phyloP scores from a whole-genome alignment of 202 grass and related monocot genomes.

The Alloteropsis angusta region DNA sequence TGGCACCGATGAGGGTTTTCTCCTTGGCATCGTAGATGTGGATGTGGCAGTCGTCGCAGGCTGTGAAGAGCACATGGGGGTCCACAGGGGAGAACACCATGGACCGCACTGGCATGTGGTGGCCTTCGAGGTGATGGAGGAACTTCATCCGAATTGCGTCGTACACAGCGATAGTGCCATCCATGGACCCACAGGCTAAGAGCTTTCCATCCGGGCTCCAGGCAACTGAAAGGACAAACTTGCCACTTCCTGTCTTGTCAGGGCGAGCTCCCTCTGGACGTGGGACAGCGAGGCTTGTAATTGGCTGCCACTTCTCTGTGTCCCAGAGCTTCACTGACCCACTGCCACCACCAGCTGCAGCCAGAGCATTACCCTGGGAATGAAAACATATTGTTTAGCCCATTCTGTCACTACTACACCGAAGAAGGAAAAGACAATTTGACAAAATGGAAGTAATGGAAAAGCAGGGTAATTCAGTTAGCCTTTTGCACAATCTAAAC shows the following conservation, averaged over 20 bases:
- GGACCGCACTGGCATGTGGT: too few relatives aligned
- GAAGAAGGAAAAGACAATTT: neutral
- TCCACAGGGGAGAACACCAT: too few relatives aligned
- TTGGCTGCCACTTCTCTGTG: slow-evolving; percentile 65
- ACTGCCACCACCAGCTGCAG: slow-evolving; percentile 88
- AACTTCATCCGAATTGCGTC: too few relatives aligned
- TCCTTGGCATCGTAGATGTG: too few relatives aligned
- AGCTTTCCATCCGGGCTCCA: slow-evolving; percentile 86
- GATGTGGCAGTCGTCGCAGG: too few relatives aligned
- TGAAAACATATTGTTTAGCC: neutral
- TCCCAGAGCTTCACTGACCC: slow-evolving; percentile 83
- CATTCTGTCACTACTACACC: neutral
- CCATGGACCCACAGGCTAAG: slow-evolving; percentile 79
- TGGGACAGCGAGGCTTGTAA: too few relatives aligned
- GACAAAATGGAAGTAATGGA: neutral
- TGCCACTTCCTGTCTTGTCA: slow-evolving; percentile 59
- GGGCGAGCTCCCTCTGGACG: slow-evolving; percentile 62
- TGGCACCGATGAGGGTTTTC: too few relatives aligned
- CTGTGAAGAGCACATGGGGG: too few relatives aligned
- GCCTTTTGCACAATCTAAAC: too few relatives aligned
- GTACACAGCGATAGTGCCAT: too few relatives aligned
- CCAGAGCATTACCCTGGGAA: slow-evolving; percentile 65
- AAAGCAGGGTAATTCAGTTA: too few relatives aligned
- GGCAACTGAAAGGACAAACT: slow-evolving; percentile 75
- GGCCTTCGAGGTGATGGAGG: too few relatives aligned